phyloP scores from a whole-genome alignment of 2,329 filamentous ascomycete species.

The Phialophora expanda region DNA sequence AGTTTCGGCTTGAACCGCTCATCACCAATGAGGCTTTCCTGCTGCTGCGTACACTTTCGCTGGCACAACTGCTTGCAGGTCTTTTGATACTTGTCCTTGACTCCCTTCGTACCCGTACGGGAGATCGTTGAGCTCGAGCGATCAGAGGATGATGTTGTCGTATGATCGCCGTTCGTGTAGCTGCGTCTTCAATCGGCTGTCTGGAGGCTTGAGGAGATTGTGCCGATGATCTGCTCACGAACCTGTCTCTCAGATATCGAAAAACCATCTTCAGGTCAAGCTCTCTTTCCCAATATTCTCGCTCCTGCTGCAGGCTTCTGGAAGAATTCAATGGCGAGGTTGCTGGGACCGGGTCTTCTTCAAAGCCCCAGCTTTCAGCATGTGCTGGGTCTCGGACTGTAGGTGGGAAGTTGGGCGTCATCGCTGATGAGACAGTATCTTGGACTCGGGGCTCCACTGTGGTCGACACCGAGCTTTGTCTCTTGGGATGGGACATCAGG shows the following conservation, averaged over 20 bases:
- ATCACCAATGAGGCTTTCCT: conserved; percentile 59
- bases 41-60: conserved; percentile 80
- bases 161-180: conserved; percentile 80
- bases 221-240: conserved; percentile 53
- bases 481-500: conserved; percentile 43
- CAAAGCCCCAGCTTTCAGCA: conserved; percentile 69
- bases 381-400: conserved; percentile 55
- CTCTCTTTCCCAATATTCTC: conserved; percentile 90
- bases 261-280: conserved; percentile 92
- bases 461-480: conserved; percentile 41
- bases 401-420: conserved; percentile 55
- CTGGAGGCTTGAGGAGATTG: conserved; percentile 55
- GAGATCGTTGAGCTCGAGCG: conserved; percentile 62
- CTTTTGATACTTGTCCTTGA: conserved; percentile 55
- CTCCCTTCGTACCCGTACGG: conserved; percentile 40
- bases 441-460: conserved; percentile 24
- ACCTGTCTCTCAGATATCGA: conserved; percentile 78
- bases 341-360: conserved; percentile 60
- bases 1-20: conserved; percentile 78
- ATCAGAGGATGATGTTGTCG: conserved; percentile 88
- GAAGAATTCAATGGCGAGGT: conserved; percentile 53
- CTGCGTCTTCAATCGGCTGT: conserved; percentile 61
- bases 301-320: conserved; percentile 58
- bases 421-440: conserved; percentile 28
- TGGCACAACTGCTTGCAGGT: conserved; percentile 74